phyloP scores from a whole-genome alignment of 2,329 filamentous ascomycete species.

The Neoascochyta sp. region DNA sequence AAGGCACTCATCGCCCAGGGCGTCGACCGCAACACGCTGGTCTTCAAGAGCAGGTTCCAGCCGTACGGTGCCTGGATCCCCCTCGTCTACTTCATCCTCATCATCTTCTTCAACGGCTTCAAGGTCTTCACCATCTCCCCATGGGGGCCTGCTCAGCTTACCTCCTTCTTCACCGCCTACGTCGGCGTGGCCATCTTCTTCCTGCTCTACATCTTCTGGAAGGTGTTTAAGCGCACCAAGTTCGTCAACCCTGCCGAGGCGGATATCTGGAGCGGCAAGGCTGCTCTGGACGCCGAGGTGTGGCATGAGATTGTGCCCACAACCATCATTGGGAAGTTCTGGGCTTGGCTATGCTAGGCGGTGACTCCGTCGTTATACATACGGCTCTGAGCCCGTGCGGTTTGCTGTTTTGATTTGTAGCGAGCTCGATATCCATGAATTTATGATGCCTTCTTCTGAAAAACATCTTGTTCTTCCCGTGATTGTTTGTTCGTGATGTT shows the following conservation, averaged over 20 bases:
- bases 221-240: constrained; percentile 61
- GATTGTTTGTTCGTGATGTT: too few relatives aligned
- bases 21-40: constrained; percentile 52
- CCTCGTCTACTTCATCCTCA: constrained; percentile 53
- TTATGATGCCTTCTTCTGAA: too few relatives aligned
- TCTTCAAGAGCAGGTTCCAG: constrained; percentile 48
- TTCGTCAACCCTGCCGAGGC: constrained; percentile 41
- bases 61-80: constrained; percentile 57
- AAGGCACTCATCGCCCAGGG: constrained; percentile 45
- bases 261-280: constrained; percentile 48
- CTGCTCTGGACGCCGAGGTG: constrained; percentile 44
- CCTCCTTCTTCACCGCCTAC: constrained; percentile 51
- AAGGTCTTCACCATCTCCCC: constrained; percentile 53
- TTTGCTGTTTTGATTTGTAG: constrained; percentile 1
- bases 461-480: too few relatives aligned
- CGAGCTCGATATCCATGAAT: constrained; percentile 6
- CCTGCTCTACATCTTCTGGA: constrained; percentile 59
- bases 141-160: constrained; percentile 38
- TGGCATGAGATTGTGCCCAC: constrained; percentile 44
- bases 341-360: constrained; percentile 49
- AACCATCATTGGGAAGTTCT: constrained; percentile 47
- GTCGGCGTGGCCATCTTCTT: constrained; percentile 43
- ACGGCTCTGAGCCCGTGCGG: too few relatives aligned
- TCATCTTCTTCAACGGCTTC: constrained; percentile 61
- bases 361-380: neutral